phyloP scores from a whole-genome alignment of 345 rosid species.

The Eucalyptus cladocalyx region DNA sequence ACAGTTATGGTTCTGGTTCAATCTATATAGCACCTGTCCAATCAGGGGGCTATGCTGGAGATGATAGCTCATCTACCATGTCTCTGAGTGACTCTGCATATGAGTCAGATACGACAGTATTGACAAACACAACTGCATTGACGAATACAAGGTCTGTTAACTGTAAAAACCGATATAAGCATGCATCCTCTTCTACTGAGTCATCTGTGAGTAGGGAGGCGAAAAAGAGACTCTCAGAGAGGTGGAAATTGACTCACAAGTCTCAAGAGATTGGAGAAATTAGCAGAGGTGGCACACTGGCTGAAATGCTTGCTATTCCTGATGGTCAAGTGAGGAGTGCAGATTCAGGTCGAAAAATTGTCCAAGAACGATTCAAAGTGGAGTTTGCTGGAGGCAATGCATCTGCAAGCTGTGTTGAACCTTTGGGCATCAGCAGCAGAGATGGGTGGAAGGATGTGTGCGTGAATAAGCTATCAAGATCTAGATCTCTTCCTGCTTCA shows the following conservation, averaged over 20 bases:
- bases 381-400: constrained; percentile 3
- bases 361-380: constrained; percentile 5
- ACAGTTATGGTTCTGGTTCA: constrained; percentile 19
- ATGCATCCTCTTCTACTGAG: constrained; percentile 40
- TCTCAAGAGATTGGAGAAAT: constrained; percentile 38
- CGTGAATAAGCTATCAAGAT: constrained; percentile 32
- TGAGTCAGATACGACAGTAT: constrained; percentile 40
- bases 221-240: constrained; percentile 81
- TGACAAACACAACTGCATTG: constrained; percentile 6
- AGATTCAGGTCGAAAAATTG: constrained; percentile 16
- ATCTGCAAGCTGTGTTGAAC: constrained; percentile 25
- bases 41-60: constrained; percentile 63
- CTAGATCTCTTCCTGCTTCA: constrained; percentile 67
- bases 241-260: constrained; percentile 82
- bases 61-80: constrained; percentile 56
- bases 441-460: constrained; percentile 87
- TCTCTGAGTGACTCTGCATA: constrained; percentile 66
- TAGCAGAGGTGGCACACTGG: constrained; percentile 61
- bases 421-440: constrained; percentile 89
- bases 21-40: constrained; percentile 30
- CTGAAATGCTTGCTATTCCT: constrained; percentile 88
- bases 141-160: constrained; percentile 21
- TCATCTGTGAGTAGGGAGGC: constrained; percentile 86
- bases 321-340: constrained; percentile 35
- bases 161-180: constrained; percentile 21